Evolutionary conservation across 495 filamentous ascomycete species (phyloP).

Genomic region (Penicillium cinerascens): DNA sequence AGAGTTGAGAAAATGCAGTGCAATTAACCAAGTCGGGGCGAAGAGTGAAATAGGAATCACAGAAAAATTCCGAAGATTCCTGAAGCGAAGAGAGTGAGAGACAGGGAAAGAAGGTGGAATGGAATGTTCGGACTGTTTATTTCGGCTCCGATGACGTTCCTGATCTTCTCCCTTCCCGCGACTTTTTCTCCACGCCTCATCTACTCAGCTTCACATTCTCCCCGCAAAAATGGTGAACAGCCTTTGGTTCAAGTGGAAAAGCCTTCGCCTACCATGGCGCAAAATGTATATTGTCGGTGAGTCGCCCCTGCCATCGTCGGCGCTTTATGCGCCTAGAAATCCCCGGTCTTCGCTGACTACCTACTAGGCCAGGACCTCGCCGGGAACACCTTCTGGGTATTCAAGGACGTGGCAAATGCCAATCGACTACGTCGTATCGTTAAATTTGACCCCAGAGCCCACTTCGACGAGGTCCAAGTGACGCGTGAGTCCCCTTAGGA

Average conservation of each 20-base stretch:
- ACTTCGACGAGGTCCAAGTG: constrained; percentile 65
- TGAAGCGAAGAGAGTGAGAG: constrained; percentile 2
- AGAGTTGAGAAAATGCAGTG: constrained; percentile 3
- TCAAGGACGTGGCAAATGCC: constrained; percentile 63
- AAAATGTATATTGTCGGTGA: constrained; percentile 74
- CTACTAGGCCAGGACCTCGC: constrained; percentile 71
- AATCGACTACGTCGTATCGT: constrained; percentile 61
- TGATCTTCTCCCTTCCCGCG: constrained; percentile 10
- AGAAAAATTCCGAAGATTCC: background rate
- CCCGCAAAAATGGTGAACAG: constrained; percentile 36
- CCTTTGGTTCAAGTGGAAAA: constrained; percentile 84
- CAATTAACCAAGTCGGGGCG: constrained; percentile 1
- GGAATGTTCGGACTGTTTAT: constrained; percentile 30
- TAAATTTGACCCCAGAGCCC: constrained; percentile 55
- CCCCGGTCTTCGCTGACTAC: constrained; percentile 20
- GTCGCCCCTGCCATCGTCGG: constrained; percentile 15
- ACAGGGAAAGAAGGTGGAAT: constrained; percentile 13
- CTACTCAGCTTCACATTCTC: background rate
- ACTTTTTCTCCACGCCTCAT: constrained; percentile 15
- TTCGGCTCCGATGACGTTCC: constrained; percentile 30
- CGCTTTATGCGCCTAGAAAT: constrained; percentile 10
- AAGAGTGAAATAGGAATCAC: background rate
- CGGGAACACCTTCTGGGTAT: constrained; percentile 95
- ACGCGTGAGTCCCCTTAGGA: constrained; percentile 38
- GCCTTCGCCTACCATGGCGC: constrained; percentile 80